Evolutionary conservation across 805 yeast species (phyloP), one percentile per base, ranked within the genome.

Genomic region (Zygoascus flipseniorum): DNA sequence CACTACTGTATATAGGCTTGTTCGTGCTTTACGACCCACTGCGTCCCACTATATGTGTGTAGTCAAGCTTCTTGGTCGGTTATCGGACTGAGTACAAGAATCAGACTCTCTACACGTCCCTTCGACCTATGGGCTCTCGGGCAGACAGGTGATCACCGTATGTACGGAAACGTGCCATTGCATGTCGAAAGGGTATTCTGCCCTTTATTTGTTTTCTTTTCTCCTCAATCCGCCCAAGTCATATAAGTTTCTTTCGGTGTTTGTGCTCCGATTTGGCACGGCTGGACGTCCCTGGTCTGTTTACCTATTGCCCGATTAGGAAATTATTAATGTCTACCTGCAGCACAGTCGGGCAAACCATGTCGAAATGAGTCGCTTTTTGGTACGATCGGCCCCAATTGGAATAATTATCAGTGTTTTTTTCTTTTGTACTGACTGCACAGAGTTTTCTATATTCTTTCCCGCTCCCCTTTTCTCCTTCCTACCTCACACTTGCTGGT

Each of bases 401-500:
- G 44, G 44, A 42, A 19, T 19, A 42, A n/a, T 16, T 23, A 23
- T 11, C 44, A 19, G 4, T 14, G 16, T 11, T 42, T 13, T 42
- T 42, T 42, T 18, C 44, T 42, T 18, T 42, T 42, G 9, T 18
- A 8, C 3, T 42, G 23, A 4, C 44, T 42, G 20, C 28, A 23
- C 28, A 23, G 28, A 23, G 39, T 42, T 42, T 37, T 31, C 45
- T 50, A 11, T 16, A 31, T 42, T 48, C 47, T 31, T 35, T 31
- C 49, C 41, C 10, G 16, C 52, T 20, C 39, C 20, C 9, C 42
- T 31, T 37, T 20, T 19, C 35, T 45, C 52, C 44, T 47, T 47
- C 44, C 41, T 54, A n/a, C 37, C 31, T 28, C 60, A 11, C 23
- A 48, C 61, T 58, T 58, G 61, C 61, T 55, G 61, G 61, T 52